Evolutionary conservation across 176 grass and related monocot species (phyloP).

Genomic region (Zea luxurians): DNA sequence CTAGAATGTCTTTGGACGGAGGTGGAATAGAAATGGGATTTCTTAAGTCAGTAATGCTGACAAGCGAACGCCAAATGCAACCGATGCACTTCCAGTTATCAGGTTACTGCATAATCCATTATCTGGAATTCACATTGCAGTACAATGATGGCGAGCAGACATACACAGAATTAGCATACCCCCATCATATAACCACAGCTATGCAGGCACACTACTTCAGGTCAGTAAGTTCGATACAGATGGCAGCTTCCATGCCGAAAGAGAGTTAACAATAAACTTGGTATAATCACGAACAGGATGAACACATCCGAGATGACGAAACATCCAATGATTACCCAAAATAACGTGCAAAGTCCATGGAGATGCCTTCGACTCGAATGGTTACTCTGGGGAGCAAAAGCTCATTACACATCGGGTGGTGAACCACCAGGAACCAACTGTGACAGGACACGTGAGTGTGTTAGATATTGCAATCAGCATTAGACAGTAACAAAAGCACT

Average conservation of each 20-base stretch:
- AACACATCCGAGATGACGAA: slow-evolving; percentile 33
- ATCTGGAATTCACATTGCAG: slow-evolving; percentile 11
- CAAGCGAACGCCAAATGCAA: neutral
- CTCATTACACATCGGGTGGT: slow-evolving; percentile 77
- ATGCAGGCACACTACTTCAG: slow-evolving; percentile 16
- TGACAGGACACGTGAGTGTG: neutral
- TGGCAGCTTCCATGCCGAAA: slow-evolving; percentile 4
- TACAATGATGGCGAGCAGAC: neutral
- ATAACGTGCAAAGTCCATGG: neutral
- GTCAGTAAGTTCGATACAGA: slow-evolving; percentile 34
- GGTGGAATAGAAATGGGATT: neutral
- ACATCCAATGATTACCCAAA: slow-evolving; percentile 2
- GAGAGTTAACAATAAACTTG: slow-evolving; percentile 20
- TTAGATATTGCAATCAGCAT: slow-evolving; percentile 31
- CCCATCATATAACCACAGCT: slow-evolving; percentile 44
- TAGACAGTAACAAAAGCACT: neutral
- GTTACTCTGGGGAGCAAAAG: neutral
- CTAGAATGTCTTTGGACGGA: neutral
- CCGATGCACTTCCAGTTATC: neutral
- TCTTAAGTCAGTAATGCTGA: neutral
- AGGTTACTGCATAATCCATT: neutral
- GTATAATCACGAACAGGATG: slow-evolving; percentile 19
- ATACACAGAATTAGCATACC: slow-evolving; percentile 29
- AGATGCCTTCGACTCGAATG: neutral
- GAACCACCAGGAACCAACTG: slow-evolving; percentile 97